Base-by-base conservation (phyloP, 192 early-diverging fungal genomes). In the Chytriomyces hyalinus region DNA sequence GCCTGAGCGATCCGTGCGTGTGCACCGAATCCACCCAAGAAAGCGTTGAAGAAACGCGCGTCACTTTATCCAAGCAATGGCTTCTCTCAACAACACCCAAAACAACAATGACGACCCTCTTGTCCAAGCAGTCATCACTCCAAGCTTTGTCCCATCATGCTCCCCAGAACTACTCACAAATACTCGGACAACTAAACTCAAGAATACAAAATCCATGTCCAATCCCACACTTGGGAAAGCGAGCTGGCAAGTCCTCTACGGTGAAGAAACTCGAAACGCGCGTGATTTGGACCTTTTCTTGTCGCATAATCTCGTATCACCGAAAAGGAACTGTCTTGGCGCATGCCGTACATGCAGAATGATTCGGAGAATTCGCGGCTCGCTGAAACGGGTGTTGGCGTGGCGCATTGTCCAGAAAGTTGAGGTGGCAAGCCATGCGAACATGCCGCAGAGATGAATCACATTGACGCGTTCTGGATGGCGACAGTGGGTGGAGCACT, bases 321-420 rank as follows among this genome's bases (percentile, higher is more conserved):
- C 20, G 26, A 26, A 75, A 85, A n/a, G 82, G 87, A 20, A 91
- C 93, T 2, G 91, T 97, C 65, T 92, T 97, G 91, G 97, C 96
- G 47, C 97, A 98, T 80, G 93, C 93, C 73, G 91, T 98, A 43
- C 94, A 98, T 82, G 88, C 95, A 83, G n/a, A 84, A 84, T n/a
- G 88, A 91, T 1, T 81, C 86, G 6, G 97, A 98, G 64, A 71
- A 53, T 9, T 73, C 81, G 10, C 66, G 94, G 7, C 76, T 96
- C 64, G 87, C 87, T 51, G 77, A 88, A 26, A 80, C 84, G 50
- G 85, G 89, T 9, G 90, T 91, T 5, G 94, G 94, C 67, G 84
- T 97, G 61, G 90, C 94, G 7, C 97, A 98, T 76, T 98, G 97
- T 81, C 92, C 97, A 15, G 65, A 8, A 59, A 24, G n/a, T 44